A percentile compares a stretch with the other conserved stretches of the same genome.
Conservation (phyloP, 2,329 filamentous ascomycete species). For the Ophiostoma pallidulum region DNA sequence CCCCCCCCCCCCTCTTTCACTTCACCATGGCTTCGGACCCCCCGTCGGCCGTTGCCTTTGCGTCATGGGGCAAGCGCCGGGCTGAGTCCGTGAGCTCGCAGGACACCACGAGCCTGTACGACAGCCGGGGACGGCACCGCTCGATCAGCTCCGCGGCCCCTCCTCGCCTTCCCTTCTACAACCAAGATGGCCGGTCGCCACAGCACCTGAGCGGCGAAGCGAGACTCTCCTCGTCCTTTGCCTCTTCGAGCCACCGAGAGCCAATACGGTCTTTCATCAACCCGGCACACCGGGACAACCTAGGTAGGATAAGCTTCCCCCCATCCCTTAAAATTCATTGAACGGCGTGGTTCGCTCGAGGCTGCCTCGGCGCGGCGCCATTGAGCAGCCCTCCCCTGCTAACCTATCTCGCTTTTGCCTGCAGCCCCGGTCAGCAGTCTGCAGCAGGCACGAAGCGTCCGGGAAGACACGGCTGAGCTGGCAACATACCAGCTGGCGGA, state of each 20-base stretch:
- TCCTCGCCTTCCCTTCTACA: constrained; percentile 19
- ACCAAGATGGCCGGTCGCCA: constrained; percentile 8
- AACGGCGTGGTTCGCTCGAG: no score
- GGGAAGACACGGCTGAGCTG: constrained; percentile 79
- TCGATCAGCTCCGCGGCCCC: constrained; percentile 21
- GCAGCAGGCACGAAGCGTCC: constrained; percentile 67
- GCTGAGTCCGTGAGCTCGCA: constrained; percentile 26
- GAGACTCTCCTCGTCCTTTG: constrained; percentile 32
- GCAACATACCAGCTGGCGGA: constrained; percentile 72
- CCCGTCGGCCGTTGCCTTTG: constrained; percentile 33
- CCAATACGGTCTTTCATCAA: constrained; percentile 65
- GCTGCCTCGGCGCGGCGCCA: no score
- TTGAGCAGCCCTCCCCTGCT: no score
- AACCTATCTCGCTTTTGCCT: not conserved
- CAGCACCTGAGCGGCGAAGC: constrained; percentile 14
- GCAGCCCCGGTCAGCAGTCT: constrained; percentile 54
- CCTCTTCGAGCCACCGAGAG: constrained; percentile 42
- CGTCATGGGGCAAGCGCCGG: constrained; percentile 37
- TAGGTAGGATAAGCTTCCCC: constrained; percentile 47
- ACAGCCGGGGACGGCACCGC: constrained; percentile 14
- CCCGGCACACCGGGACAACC: constrained; percentile 49
- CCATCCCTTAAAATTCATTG: no score
- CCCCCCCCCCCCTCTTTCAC: not conserved
- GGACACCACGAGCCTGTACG: constrained; percentile 12
- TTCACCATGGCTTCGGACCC: constrained; percentile 34